Percentiles rank a stretch among this genome's conserved stretches.
Evolutionary conservation across 768 basidiomycete species (phyloP).

Genomic region (Boletus rubropictus): DNA sequence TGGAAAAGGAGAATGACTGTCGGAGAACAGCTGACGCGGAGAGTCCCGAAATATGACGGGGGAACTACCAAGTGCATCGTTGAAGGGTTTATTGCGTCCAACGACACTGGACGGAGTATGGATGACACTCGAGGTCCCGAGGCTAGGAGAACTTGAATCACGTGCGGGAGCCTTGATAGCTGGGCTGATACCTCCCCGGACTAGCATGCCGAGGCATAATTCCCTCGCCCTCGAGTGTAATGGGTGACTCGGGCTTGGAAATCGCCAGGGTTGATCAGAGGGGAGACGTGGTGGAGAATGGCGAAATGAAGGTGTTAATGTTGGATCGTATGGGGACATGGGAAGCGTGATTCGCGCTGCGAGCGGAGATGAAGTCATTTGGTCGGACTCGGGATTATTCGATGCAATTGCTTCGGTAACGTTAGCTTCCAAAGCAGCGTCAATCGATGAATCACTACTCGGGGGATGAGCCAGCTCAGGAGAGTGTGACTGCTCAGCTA

Average conservation of each 20-base stretch:
- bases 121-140: conserved; percentile 26
- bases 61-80: conserved; percentile 29
- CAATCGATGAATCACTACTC: neutral
- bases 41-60: conserved; percentile 39
- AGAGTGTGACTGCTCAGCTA: conserved; percentile 25
- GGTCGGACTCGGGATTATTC: conserved; percentile 2
- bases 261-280: conserved; percentile 79
- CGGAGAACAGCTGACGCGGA: conserved; percentile 37
- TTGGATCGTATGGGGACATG: conserved; percentile 72
- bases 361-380: conserved; percentile 21
- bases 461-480: conserved; percentile 16
- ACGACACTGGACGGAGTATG: conserved; percentile 26
- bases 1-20: conserved; percentile 31
- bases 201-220: conserved; percentile 59
- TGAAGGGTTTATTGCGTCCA: conserved; percentile 25
- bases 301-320: conserved; percentile 68
- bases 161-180: conserved; percentile 31
- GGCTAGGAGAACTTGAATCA: conserved; percentile 29
- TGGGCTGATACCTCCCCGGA: conserved; percentile 48
- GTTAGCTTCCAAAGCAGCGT: neutral
- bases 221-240: conserved; percentile 61
- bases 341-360: conserved; percentile 36
- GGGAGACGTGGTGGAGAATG: conserved; percentile 72
- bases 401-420: conserved; percentile 1
- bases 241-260: conserved; percentile 74